These are phyloP conservation scores for Cyclotella atomus DNA, from an alignment of 108 stramenopile genomes.

Conservation along the genomic window DNA sequence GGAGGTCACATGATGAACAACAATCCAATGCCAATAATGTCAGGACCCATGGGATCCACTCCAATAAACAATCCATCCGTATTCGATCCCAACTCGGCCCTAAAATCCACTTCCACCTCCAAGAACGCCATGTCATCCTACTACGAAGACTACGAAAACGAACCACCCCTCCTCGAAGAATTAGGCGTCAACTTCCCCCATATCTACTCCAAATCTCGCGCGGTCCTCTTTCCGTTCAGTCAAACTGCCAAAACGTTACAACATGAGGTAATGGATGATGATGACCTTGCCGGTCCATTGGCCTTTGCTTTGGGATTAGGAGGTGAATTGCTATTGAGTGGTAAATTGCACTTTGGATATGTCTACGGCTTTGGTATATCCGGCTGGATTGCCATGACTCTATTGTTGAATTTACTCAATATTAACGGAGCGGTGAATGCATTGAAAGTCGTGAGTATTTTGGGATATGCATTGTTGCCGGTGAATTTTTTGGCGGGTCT, in stretches of 20 bases:
- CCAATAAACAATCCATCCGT: slow-evolving; percentile 26
- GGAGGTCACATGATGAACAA: slow-evolving; percentile 20
- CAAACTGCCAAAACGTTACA: slow-evolving; percentile 44
- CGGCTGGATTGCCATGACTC: slow-evolving; percentile 85
- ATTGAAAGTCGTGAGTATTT: slow-evolving; percentile 88
- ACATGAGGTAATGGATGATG: slow-evolving; percentile 62
- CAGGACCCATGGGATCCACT: slow-evolving; percentile 3
- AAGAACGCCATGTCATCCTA: not conserved
- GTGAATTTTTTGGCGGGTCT: slow-evolving; percentile 94
- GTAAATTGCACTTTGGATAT: slow-evolving; percentile 97
- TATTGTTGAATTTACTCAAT: slow-evolving; percentile 94
- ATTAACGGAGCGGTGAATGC: slow-evolving; percentile 71
- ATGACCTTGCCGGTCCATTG: slow-evolving; percentile 97
- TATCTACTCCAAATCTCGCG: slow-evolving; percentile 91
- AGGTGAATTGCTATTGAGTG: slow-evolving; percentile 88
- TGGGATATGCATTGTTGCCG: slow-evolving; percentile 97
- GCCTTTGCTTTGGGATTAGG: slow-evolving; percentile 90
- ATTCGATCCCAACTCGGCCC: slow-evolving; percentile 41
- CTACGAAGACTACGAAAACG: slow-evolving; percentile 86
- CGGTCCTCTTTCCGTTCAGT: slow-evolving; percentile 80
- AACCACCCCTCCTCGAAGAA: slow-evolving; percentile 98
- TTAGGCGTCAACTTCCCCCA: slow-evolving; percentile 96
- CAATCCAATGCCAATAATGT: too few species aligned
- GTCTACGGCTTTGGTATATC: slow-evolving; percentile 97
- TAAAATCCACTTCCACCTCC: not conserved